Base-by-base conservation (phyloP, 352 stramenopile species). In the Phytophthora hybrid region DNA sequence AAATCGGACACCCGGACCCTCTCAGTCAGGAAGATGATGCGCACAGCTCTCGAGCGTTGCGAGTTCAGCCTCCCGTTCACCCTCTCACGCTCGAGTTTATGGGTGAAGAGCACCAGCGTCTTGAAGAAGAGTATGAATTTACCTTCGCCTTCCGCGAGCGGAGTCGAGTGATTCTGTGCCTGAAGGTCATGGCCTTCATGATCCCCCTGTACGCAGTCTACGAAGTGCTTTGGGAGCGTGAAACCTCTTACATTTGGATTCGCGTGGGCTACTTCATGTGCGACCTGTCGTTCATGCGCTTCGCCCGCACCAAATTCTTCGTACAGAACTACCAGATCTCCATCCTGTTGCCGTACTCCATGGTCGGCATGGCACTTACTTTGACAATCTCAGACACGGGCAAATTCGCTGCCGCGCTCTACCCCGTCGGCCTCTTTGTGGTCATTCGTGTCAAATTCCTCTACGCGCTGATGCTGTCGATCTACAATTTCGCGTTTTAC, bases 381-480 rank as follows among this genome's bases (percentile, higher is more conserved):
- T 57, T 94, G 13, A 94, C 85, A 11, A 95, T 97, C 59, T 93
- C 86, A 0, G 89, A 96, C 57, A 93, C 88, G 1, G 90, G 90
- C 18, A 93, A 93, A 18, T 96, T 97, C 23, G 89, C 88, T 10
- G 85, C 89, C 0, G 89, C 89, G 0, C 70, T 97, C 14, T 96
- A 93, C 72, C 88, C 89, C 0, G 87, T 96, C 8, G 82, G 82
- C 8, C 77, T 97, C 4, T 96, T 96, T 34, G 85, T 92, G 21
- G 89, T 96, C 31, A 88, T 95, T 39, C 88, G 89, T 18, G 87
- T 94, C 59, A 96, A 96, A 55, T 94, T 96, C 57, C 72, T 96
- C 6, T 94, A 93, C 57, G 89, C 89, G 0, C 58, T 94, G 10
- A 76, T 87, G 18, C 69, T 96, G 1, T 90, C 87, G 14, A 76